Base-by-base conservation (phyloP, 169 alveolate species). In the Plasmodium vivax region DNA sequence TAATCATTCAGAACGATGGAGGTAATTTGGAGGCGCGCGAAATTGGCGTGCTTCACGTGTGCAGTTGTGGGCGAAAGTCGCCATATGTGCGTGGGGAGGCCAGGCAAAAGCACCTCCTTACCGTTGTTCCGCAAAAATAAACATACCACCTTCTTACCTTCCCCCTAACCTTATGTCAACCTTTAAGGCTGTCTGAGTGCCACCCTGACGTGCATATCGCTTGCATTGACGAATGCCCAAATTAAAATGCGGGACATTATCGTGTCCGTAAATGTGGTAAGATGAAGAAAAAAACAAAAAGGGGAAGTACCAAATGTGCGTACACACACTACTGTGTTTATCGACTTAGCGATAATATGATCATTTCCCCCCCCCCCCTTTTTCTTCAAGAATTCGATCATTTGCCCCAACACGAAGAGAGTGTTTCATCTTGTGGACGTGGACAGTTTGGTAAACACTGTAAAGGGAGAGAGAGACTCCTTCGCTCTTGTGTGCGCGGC, bases 171-270 rank as follows among this genome's bases (percentile, higher is more conserved):
- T 30, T 68, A 4, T 9, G 10, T 43, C 34, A 56, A 16, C 45
- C 58, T 85, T 77, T 23, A 74, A 85, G 93, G 93, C 77, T 85
- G 93, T 51, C 68, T 85, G 47, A 85, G 93, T 68, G 93, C 93
- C 36, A 41, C 85, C 51, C 71, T 85, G 81, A 85, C 93, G 14
- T 85, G 93, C 38, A 85, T 85, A 45, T 85, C 93, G 6, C 93
- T 85, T 73, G 84, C 93, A 7, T 68, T 85, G 36, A 47, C 54
- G 45, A 85, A 85, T 73, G 93, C 93, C 4, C 93, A 85, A 85
- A 73, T 85, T 75, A 83, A 85, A 85, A 85, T 68, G 93, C 84
- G 83, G 12, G 93, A 85, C 43, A 73, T 85, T 27, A 85, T 85
- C 62, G 81, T 85, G 34, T 85, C 93, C 41, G 62, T 85, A 85